These are phyloP conservation scores for Annulohypoxylon stygium DNA, from an alignment of 495 filamentous ascomycete genomes.

Conservation along the genomic window DNA sequence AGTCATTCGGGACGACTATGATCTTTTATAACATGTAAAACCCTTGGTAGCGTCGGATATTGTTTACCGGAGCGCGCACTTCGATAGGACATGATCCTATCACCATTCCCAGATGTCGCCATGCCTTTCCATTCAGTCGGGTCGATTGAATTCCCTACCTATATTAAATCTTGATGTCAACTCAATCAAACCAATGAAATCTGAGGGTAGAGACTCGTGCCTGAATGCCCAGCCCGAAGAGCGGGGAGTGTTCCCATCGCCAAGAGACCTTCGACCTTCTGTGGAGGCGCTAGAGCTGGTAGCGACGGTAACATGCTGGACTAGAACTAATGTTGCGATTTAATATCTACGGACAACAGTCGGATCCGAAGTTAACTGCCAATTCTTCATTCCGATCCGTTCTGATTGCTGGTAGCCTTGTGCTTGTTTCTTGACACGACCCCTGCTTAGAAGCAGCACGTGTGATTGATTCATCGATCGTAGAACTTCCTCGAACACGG, in stretches of 20 bases:
- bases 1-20: too few relatives aligned
- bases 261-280: constrained; percentile 5
- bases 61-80: not conserved
- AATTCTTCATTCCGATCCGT: not conserved
- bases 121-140: constrained; percentile 13
- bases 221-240: constrained; percentile 8
- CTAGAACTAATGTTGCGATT: not conserved
- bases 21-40: constrained; percentile 5
- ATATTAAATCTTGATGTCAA: constrained; percentile 2
- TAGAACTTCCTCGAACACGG: not conserved
- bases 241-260: constrained; percentile 6
- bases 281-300: constrained; percentile 12
- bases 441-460: constrained; percentile 6
- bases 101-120: not conserved
- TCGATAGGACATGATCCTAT: not conserved
- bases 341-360: not conserved
- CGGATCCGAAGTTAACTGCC: not conserved
- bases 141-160: not conserved
- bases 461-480: constrained; percentile 6
- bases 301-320: not conserved
- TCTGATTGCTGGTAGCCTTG: not conserved
- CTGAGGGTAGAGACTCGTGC: constrained; percentile 14
- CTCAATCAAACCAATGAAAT: not conserved
- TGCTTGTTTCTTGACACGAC: not conserved
- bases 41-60: not conserved